Evolutionary conservation across 1,284 basidiomycete genomes (phyloP).

Genomic region (Pascua guehoae): DNA sequence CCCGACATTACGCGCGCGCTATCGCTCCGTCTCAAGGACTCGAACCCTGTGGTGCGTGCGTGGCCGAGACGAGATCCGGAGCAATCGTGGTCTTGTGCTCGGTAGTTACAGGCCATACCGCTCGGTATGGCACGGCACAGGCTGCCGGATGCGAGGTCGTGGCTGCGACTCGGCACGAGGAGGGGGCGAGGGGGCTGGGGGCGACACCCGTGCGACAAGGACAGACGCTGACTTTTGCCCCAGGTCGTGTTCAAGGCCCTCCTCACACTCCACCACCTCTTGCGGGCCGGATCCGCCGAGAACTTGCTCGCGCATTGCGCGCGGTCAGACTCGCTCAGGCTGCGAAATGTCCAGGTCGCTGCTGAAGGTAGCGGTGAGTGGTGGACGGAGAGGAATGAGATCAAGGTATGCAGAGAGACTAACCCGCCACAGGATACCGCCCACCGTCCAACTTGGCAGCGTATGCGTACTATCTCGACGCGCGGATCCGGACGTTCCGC

Average conservation of each 20-base stretch:
- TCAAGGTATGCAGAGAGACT: no score
- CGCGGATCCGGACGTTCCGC: constrained; percentile 80
- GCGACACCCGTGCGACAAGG: not conserved
- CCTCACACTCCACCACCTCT: constrained; percentile 91
- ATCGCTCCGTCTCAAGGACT: constrained; percentile 75
- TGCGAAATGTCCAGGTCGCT: constrained; percentile 71
- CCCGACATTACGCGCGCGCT: constrained; percentile 88
- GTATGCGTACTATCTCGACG: constrained; percentile 86
- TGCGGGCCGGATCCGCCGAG: constrained; percentile 90
- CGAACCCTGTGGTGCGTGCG: constrained; percentile 74
- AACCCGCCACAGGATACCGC: constrained; percentile 62
- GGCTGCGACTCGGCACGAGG: no score
- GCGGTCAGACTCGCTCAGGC: constrained; percentile 68
- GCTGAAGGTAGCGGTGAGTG: constrained; percentile 13
- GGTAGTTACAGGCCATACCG: not conserved
- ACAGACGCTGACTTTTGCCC: not conserved
- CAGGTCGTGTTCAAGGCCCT: constrained; percentile 95
- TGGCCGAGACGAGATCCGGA: not conserved
- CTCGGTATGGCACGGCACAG: not conserved
- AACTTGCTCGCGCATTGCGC: constrained; percentile 80
- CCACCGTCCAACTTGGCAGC: constrained; percentile 79
- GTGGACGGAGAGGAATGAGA: not conserved
- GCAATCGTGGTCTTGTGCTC: no score
- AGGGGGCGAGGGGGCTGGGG: not conserved
- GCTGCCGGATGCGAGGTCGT: no score